Evolutionary conservation across 148 eudicot genomes (phyloP), one percentile per base, ranked within the genome.

Genomic region (Nepenthes mirabilis): DNA sequence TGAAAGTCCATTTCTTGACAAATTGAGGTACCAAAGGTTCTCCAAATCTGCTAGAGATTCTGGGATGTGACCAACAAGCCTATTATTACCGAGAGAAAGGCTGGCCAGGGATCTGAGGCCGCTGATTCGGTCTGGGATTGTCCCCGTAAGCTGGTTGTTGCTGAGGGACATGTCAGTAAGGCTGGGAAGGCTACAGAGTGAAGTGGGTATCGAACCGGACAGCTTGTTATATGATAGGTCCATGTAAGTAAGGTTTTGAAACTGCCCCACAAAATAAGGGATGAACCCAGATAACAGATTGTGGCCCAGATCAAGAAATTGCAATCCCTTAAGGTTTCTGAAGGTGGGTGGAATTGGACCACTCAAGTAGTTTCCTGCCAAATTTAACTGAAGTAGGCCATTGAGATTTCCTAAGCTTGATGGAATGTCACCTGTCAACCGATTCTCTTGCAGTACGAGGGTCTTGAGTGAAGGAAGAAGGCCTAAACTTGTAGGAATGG

Each of bases 1-100:
- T 6, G 75, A 66, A 58, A 90, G 75, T 1, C 69, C 65, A 71
- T 90, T 90, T 56, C 85, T 73, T 2, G 97, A 90, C 47, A 90
- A 56, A 68, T 82, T 90, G 33, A 86, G 78, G 71, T 77, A 72
- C 95, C 97, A 87, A 34, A 90, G 79, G 40, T 73, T 84, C 49
- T 73, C 65, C 23, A 84, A 57, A 36, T 65, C 63, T 5, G 91
- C 75, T 59, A 90, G 65, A 36, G 91, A 70, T 3, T 68, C 83
- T 6, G 97, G 95, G 50, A 90, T 82, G 48, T 62, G 83, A 57
- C 95, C 95, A 0, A 63, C 60, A 36, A 90, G 76, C 14, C 61
- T 71, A 61, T 90, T 90, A 10, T 56, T 65, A 37, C 81, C 66
- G 36, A 90, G 74, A 4, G 83, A 77, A 36, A 90, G 71, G 51